Evolutionary conservation across 495 filamentous ascomycete genomes (phyloP), one percentile per base, ranked within the genome.

Genomic region (Parachaetomium inaequale): DNA sequence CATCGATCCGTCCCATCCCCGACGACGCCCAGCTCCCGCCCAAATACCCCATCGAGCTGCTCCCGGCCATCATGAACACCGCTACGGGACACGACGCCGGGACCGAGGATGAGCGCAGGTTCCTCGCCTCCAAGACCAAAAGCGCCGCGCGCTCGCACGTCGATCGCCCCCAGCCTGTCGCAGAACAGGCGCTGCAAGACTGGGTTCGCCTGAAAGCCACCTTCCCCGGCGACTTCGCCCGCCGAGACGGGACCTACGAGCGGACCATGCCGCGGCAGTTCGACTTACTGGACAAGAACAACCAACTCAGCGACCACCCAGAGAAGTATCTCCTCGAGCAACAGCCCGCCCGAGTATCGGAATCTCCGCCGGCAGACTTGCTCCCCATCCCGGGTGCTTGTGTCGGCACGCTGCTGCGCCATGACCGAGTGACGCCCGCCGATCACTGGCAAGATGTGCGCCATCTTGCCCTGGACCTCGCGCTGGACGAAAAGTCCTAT

Each of bases 391-490:
- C 83, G 1, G 74, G 76, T 25, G 74, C 79, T 3, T 67, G 80
- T 28, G 67, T 69, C 0, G 80, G 76, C 10, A 69, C 56, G 0
- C 21, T 92, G 1, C 8, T 74, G 0, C 59, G 76, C 25, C 96
- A 96, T 69, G 72, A 74, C n/a, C 83, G 93, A 31, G 68, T 96
- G 1, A 98, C 94, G 0, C 84, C 92, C 2, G 46, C 65, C 7
- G 76, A 72, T 7, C 94, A 99, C 72, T 97, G 91, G 88, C 94
- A 99, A 73, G 95, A 98, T 78, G 94, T 98, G 32, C 87, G 94
- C 3, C 83, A 86, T 54, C 74, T 97, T n/a, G 72, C 70, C 2
- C 77, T 96, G 17, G 77, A 78, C 0, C 70, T 87, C 3, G 78
- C 0, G 3, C 11, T 43, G 70, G 78, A 11, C 64, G 45, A 19